A percentile compares a stretch with the other conserved stretches of the same genome.
phyloP scores from a whole-genome alignment of 257 asterid genomes.

The Solanum chmielewskii region DNA sequence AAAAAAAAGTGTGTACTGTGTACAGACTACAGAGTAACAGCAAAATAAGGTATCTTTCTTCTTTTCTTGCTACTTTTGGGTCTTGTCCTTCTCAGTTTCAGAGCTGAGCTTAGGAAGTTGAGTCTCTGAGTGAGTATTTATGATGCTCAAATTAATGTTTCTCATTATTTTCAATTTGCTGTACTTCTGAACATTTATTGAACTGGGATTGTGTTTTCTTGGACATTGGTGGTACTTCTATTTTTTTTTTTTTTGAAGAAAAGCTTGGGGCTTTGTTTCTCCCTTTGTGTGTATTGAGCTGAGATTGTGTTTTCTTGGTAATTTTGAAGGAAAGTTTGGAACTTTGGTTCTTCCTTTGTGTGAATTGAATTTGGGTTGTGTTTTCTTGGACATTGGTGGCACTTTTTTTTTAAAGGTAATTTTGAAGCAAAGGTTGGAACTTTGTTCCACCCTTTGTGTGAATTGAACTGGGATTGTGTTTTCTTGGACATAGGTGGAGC shows the following conservation, averaged over 20 bases:
- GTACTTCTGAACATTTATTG: conserved; percentile 9
- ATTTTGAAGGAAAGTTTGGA: not conserved
- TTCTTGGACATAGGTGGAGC: not conserved
- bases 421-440: not conserved
- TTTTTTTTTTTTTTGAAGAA: not conserved
- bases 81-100: conserved; percentile 12
- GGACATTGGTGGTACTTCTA: not conserved
- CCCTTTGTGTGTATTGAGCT: not conserved
- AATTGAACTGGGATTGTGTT: not conserved
- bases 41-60: conserved; percentile 17
- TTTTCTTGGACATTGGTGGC: not conserved
- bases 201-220: conserved; percentile 13
- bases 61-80: not conserved
- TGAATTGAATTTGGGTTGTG: not conserved
- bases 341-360: not conserved
- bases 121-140: conserved; percentile 6
- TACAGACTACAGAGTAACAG: not conserved
- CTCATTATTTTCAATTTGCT: conserved; percentile 1
- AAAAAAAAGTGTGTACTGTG: not conserved
- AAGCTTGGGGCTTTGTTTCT: not conserved
- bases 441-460: not conserved
- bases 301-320: conserved; percentile 9
- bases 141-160: conserved; percentile 10
- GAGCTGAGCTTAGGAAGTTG: conserved; percentile 2
- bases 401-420: not conserved